Evolutionary conservation across 495 filamentous ascomycete genomes (phyloP).

Genomic region (Peziza echinospora): DNA sequence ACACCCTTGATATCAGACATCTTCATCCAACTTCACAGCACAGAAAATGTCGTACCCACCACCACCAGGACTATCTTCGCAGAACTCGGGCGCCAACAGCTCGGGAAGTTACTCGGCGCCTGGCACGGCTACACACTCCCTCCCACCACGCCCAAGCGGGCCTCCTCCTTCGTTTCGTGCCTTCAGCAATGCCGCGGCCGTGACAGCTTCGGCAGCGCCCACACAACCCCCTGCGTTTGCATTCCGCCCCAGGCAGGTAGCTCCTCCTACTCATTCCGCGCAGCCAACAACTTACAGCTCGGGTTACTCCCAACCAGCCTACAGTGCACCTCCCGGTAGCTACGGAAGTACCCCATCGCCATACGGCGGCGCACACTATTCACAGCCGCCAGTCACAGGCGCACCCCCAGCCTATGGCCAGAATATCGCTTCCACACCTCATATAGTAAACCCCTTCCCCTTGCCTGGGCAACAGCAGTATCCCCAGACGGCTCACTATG

Average conservation of each 20-base stretch:
- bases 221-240: constrained; percentile 26
- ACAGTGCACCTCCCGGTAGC: constrained; percentile 17
- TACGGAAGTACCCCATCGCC: constrained; percentile 25
- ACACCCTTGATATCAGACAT: no score
- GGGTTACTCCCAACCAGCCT: constrained; percentile 17
- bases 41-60: background rate
- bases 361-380: constrained; percentile 24
- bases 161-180: background rate
- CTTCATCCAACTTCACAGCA: background rate
- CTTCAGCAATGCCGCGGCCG: background rate
- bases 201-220: background rate
- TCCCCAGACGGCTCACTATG: constrained; percentile 19
- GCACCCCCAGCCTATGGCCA: constrained; percentile 4
- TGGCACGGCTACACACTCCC: background rate
- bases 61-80: background rate
- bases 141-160: background rate
- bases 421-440: constrained; percentile 35
- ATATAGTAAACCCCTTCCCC: constrained; percentile 74
- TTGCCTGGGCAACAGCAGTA: constrained; percentile 24
- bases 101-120: background rate
- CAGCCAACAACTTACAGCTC: constrained; percentile 11
- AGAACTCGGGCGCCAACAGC: background rate
- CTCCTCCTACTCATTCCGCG: constrained; percentile 19
- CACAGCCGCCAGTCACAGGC: constrained; percentile 19
- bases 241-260: constrained; percentile 45